Evolutionary conservation across 2,329 filamentous ascomycete genomes (phyloP), one percentile per base, ranked within the genome.

Genomic region (Aspergillus carbonarius): DNA sequence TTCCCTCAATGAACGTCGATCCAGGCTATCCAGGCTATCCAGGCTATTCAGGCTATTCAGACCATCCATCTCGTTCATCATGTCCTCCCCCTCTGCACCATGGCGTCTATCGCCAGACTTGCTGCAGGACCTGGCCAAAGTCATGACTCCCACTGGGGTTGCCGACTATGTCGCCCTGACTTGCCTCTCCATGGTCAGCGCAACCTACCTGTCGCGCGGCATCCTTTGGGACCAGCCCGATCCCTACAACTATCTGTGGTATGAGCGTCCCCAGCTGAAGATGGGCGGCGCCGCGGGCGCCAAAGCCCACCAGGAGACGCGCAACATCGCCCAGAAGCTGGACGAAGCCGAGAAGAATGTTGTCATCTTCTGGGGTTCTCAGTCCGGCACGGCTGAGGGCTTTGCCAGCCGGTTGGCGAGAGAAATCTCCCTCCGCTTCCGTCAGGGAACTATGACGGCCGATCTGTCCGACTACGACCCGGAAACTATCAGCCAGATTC

Each of bases 391-490:
- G 23, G 93, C 93, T 44, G 93, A 97, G 79, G 92, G 96, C 73
- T 96, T 96, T 72, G 93, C 93, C 64, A 92, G 91, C 15, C 86
- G 92, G 66, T 81, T 97, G 64, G 91, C 92, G 63, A 95, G 96
- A 81, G 93, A 97, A 75, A 92, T 92, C 71, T 91, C 92, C 75
- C 91, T 90, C 66, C 85, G 93, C 58, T 97, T 93, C 74, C 92
- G 92, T n/a, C 83, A 96, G 63, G 92, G 93, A 75, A 93, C 91
- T 59, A 96, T 97, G 89, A 89, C 93, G 5, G 93, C 92, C 47
- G 93, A 97, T 74, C 81, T 97, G 59, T 92, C 96, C 73, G 93
- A 97, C 68, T 97, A 95, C 78, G 93, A 96, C 71, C 95, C 86
- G 67, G 91, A 95, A 40, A 95, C 91, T 66, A 84, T 97, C 59